A percentile compares a stretch with the other conserved stretches of the same genome.
Evolutionary conservation across 1,284 basidiomycete species (phyloP).

Genomic region (Boletus semigastroideus): DNA sequence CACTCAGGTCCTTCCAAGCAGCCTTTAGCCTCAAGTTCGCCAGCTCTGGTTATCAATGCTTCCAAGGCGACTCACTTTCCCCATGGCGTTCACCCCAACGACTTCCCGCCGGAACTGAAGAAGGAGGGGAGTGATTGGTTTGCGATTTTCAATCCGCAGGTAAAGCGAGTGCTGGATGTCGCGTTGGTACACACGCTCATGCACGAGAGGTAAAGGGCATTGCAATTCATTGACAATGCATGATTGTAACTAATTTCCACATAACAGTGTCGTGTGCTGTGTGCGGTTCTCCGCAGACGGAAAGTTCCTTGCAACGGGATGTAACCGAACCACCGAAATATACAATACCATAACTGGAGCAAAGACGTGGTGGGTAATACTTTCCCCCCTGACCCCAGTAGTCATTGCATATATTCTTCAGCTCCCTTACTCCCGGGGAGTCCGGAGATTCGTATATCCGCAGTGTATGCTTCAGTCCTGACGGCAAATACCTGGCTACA

Average conservation of each 20-base stretch:
- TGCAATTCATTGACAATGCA: neutral
- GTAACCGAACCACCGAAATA: constrained; percentile 75
- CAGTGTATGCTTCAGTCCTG: constrained; percentile 82
- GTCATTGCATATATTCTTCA: constrained; percentile 32
- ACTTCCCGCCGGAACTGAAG: constrained; percentile 36
- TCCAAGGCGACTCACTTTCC: no score
- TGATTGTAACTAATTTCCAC: constrained; percentile 6
- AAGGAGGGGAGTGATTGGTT: constrained; percentile 95
- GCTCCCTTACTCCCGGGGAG: constrained; percentile 64
- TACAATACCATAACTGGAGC: constrained; percentile 72
- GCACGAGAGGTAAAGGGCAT: constrained; percentile 80
- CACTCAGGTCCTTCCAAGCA: constrained; percentile 14
- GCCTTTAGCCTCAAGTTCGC: constrained; percentile 19
- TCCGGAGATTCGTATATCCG: constrained; percentile 80
- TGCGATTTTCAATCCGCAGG: constrained; percentile 90
- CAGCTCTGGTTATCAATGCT: constrained; percentile 26
- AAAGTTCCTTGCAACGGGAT: constrained; percentile 75
- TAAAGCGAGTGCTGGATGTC: constrained; percentile 83
- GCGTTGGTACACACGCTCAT: constrained; percentile 84
- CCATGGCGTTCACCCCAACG: neutral
- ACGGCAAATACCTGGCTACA: constrained; percentile 78
- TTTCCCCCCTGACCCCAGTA: neutral
- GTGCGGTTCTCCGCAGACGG: constrained; percentile 81
- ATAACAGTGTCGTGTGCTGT: constrained; percentile 71
- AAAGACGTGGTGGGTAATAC: constrained; percentile 52